These are phyloP conservation scores for Spiraea crenata DNA, from an alignment of 331 rosid genomes.

Conservation along the genomic window DNA sequence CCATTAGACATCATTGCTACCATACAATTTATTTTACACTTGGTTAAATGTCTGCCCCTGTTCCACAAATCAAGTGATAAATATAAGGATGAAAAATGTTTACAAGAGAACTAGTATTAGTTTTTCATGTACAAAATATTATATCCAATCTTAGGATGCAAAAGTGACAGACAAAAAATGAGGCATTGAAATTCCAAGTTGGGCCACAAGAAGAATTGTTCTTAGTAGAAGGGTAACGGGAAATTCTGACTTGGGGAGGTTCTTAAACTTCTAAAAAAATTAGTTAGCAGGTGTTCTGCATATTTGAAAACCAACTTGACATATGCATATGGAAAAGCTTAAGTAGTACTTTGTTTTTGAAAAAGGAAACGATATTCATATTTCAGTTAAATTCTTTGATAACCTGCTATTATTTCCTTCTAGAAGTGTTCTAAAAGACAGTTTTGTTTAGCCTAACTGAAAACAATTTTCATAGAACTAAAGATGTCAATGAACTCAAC, in stretches of 20 bases:
- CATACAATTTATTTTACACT: background rate
- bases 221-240: background rate
- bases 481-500: background rate
- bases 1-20: background rate
- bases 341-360: background rate
- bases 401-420: background rate
- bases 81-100: background rate
- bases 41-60: conserved; percentile 4
- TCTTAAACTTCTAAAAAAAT: background rate
- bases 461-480: background rate
- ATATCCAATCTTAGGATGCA: background rate
- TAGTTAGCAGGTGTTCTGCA: background rate
- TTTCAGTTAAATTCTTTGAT: background rate
- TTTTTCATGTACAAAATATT: background rate
- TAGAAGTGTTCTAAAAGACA: background rate
- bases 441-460: background rate
- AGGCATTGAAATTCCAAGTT: background rate
- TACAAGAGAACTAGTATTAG: background rate
- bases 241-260: background rate
- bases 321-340: background rate
- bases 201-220: background rate
- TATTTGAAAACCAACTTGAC: background rate
- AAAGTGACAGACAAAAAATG: background rate
- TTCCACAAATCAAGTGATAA: background rate
- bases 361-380: background rate